Evolutionary conservation across 2,329 filamentous ascomycete genomes (phyloP), one percentile per base, ranked within the genome.

Genomic region (Phoma herbarum): DNA sequence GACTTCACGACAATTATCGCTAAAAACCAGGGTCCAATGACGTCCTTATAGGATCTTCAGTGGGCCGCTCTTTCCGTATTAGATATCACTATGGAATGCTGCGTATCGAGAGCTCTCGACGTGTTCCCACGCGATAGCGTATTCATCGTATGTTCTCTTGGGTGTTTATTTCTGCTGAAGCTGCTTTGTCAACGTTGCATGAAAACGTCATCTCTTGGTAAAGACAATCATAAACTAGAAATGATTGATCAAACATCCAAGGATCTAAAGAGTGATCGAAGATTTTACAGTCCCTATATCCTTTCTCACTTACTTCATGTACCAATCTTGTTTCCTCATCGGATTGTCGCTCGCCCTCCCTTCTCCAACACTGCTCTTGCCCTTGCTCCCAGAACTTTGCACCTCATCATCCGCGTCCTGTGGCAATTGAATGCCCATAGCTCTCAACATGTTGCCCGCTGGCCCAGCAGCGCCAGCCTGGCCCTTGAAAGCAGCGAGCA

Each of bases 401-500:
- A 54, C 41, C 25, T 72, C 79, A 33, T 86, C 84, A 25, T 85
- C 88, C 60, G 94, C 92, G 69, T 96, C 92, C 59, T 90, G 84
- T 0, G 94, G 94, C 59, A 97, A 81, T 39, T 86, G 84, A 64
- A 97, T 82, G 0, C 93, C 93, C 89, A 98, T 90, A 79, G 96
- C 85, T 7, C 88, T 89, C 70, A 99, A 84, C 60, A 99, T 81
- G 73, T 97, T 98, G 0, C 93, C 88, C 2, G 91, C 90, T 0
- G 95, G 95, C 0, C 95, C 95, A 29, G 92, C 84, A 81, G 90
- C 86, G 12, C 95, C 95, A 18, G 83, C 92, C 75, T 98, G 94
- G 16, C 91, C 89, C 73, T 96, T 96, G 78, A 99, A 93, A 68
- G 92, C 94, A 75, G 97, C 92, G 1, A 99, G 82, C 53, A 99